phyloP scores from a whole-genome alignment of 2,329 filamentous ascomycete genomes.

The Aureobasidium sp. region DNA sequence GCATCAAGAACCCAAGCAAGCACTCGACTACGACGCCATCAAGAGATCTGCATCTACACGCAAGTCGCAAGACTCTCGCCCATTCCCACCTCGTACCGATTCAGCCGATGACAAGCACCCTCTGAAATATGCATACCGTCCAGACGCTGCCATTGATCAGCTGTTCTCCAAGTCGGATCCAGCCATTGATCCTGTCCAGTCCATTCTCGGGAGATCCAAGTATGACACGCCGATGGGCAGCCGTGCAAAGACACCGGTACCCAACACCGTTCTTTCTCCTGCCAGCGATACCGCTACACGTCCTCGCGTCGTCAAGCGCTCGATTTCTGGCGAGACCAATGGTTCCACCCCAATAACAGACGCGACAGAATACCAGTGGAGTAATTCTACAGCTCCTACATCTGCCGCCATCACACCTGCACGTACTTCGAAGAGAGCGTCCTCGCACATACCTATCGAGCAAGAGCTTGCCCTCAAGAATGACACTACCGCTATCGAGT shows the following conservation, averaged over 20 bases:
- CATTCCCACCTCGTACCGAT: neutral
- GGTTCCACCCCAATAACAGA: constrained; percentile 38
- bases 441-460: constrained; percentile 26
- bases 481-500: constrained; percentile 34
- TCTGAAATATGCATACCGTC: constrained; percentile 24
- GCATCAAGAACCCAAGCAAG: constrained; percentile 22
- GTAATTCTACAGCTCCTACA: constrained; percentile 36
- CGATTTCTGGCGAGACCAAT: constrained; percentile 29
- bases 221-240: constrained; percentile 28
- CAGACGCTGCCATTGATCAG: constrained; percentile 25
- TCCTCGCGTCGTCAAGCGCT: constrained; percentile 17
- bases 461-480: constrained; percentile 27
- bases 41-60: constrained; percentile 20
- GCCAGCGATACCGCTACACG: neutral
- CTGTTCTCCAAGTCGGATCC: constrained; percentile 16
- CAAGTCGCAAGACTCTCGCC: neutral
- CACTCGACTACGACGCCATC: constrained; percentile 30
- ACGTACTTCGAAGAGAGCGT: constrained; percentile 35
- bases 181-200: neutral
- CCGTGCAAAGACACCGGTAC: constrained; percentile 24
- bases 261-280: neutral
- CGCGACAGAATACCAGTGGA: constrained; percentile 34
- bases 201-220: constrained; percentile 18
- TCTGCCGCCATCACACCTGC: constrained; percentile 36
- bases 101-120: neutral